These are phyloP conservation scores for Goffeauzyma gilvescens DNA, from an alignment of 768 basidiomycete species.

Conservation along the genomic window DNA sequence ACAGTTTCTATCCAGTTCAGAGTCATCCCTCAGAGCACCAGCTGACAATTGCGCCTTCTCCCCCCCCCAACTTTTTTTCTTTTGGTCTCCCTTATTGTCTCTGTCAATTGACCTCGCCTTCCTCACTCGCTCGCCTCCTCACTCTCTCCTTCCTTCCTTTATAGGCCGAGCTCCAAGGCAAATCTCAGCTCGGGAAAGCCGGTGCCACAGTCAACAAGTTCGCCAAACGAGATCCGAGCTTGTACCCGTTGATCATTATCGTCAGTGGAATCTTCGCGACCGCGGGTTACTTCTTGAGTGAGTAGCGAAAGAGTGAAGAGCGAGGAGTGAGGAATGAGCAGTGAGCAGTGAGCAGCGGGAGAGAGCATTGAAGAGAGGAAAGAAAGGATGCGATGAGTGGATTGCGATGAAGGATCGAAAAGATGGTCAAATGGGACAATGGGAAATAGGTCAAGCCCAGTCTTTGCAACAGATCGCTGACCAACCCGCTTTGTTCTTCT, in stretches of 20 bases:
- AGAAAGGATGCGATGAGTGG: too few relatives aligned
- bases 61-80: neutral
- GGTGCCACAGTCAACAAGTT: constrained; percentile 27
- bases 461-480: too few relatives aligned
- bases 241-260: constrained; percentile 28
- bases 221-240: constrained; percentile 31
- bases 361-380: too few relatives aligned
- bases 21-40: too few relatives aligned
- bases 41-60: too few relatives aligned
- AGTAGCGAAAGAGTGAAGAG: constrained; percentile 11
- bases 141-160: neutral
- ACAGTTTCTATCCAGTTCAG: too few relatives aligned
- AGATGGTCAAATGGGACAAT: neutral
- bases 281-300: constrained; percentile 31
- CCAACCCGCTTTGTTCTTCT: too few relatives aligned
- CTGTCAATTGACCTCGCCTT: neutral
- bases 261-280: constrained; percentile 21
- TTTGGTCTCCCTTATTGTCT: neutral
- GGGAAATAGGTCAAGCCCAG: too few relatives aligned
- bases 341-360: too few relatives aligned
- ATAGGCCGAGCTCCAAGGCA: constrained; percentile 21
- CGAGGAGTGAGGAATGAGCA: neutral
- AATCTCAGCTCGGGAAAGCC: constrained; percentile 21
- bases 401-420: too few relatives aligned
- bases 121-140: neutral